phyloP scores from a whole-genome alignment of 2,329 filamentous ascomycete genomes.

The Sarocladiaceae sp. region DNA sequence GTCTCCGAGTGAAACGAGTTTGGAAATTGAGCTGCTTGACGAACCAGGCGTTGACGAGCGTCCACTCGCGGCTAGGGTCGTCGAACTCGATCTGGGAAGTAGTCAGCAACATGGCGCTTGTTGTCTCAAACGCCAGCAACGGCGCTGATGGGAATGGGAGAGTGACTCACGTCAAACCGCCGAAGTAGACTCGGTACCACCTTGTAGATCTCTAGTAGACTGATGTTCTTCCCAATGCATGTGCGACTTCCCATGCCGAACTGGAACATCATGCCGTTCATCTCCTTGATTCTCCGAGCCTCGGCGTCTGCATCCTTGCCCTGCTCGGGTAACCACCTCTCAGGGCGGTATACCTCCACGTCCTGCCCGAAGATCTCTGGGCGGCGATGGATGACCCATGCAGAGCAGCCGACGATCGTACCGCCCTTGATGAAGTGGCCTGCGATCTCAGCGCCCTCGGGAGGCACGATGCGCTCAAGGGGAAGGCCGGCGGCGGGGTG shows the following conservation, averaged over 20 bases:
- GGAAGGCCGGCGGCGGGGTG: constrained; percentile 69
- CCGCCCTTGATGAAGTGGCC: constrained; percentile 59
- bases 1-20: constrained; percentile 35
- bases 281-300: constrained; percentile 53
- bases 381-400: constrained; percentile 68
- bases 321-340: constrained; percentile 54
- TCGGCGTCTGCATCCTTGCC: constrained; percentile 28
- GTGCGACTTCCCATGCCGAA: constrained; percentile 67
- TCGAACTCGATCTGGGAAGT: constrained; percentile 42
- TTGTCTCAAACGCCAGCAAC: constrained; percentile 10
- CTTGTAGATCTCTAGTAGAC: constrained; percentile 58
- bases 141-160: neutral
- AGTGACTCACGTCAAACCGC: constrained; percentile 49
- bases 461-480: constrained; percentile 66
- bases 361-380: constrained; percentile 63
- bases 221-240: constrained; percentile 64
- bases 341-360: constrained; percentile 59
- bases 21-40: constrained; percentile 54
- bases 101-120: neutral
- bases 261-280: constrained; percentile 66
- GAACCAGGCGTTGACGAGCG: constrained; percentile 56
- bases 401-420: constrained; percentile 67
- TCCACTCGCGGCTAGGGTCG: constrained; percentile 50
- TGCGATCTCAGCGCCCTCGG: constrained; percentile 55
- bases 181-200: constrained; percentile 54